Conservation (phyloP, 139 green algal genomes). For the Chlorella sp. region DNA sequence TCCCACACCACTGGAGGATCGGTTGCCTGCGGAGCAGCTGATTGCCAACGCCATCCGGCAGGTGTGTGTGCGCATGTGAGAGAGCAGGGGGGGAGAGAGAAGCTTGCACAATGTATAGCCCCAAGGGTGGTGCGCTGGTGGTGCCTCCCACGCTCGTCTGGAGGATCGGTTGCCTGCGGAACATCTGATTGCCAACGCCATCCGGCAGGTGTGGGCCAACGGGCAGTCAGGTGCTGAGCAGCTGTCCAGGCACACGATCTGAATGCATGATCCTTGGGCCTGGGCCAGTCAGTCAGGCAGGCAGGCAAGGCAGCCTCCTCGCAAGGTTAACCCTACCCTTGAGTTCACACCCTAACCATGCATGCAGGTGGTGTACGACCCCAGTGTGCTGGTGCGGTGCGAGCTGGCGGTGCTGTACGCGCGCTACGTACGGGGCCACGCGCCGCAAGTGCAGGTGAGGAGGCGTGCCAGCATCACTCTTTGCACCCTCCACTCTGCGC, state of each 20-base stretch:
- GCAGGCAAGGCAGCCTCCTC: too few relatives aligned
- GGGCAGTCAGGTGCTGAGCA: too few relatives aligned
- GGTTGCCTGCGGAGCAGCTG: constrained; percentile 39
- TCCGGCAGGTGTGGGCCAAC: constrained; percentile 34
- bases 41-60: constrained; percentile 38
- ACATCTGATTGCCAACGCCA: constrained; percentile 36
- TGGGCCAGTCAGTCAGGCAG: too few relatives aligned
- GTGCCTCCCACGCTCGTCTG: not conserved
- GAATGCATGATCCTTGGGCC: too few relatives aligned
- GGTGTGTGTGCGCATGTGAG: too few relatives aligned
- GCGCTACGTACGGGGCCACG: constrained; percentile 57
- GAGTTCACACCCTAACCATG: too few relatives aligned
- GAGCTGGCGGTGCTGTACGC: constrained; percentile 73
- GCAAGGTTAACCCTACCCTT: too few relatives aligned
- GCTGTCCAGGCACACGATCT: too few relatives aligned
- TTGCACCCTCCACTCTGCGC: not conserved
- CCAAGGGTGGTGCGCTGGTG: not conserved
- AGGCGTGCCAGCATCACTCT: constrained; percentile 11
- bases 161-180: constrained; percentile 41
- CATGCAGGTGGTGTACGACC: constrained; percentile 61
- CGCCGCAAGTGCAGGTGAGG: constrained; percentile 33
- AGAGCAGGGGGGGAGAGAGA: too few relatives aligned
- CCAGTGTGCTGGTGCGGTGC: constrained; percentile 56
- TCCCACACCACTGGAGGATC: constrained; percentile 18
- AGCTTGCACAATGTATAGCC: too few relatives aligned